Evolutionary conservation across 2,329 filamentous ascomycete species (phyloP), one percentile per base, ranked within the genome.

Genomic region (Talaromyces amestolkiae): DNA sequence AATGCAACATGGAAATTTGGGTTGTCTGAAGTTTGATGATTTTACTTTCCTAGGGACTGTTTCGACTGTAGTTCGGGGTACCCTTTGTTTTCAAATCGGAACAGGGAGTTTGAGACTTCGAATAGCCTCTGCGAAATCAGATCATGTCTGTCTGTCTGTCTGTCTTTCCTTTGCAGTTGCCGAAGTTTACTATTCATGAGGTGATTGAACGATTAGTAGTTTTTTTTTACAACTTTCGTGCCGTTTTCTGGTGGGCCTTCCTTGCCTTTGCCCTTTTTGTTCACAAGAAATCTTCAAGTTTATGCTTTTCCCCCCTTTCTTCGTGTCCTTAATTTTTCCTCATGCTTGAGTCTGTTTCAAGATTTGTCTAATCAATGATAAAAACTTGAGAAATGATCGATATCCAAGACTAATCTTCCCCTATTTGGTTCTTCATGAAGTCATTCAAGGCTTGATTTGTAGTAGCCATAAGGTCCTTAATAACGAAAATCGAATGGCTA

Each of bases 1-100:
- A 70, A 74, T 73, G 51, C 62, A 31, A 47, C 13, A 35, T 47
- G 39, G 43, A 27, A 64, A 51, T 49, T 45, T 37, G 62, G 39
- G 53, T 58, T 64, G 27, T 37, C 51, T 58, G 54, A 62, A n/a
- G 45, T 47, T 45, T 41, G 39, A 43, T 27, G 24, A 31, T 43
- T 54, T 7, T 41, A 15, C 27, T n/a, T 41, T 53, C 39, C 9
- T 33, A 17, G 15, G 27, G 27, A 11, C 8, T 22, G 31, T 19
- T 56, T 3, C 49, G 27, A 54, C 11, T 31, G 27, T 35, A 35
- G 51, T 35, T 37, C 11, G 24, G 24, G 24, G 15, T 15, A 27
- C 47, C 10, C 10, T 56, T 37, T 37, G 3, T 56, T 35, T 19
- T 35, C 17, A 17, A 6, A 37, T 39, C 24, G 19, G 33, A 56